Evolutionary conservation across 2,329 filamentous ascomycete species (phyloP).

Genomic region (Fusarium sp.): DNA sequence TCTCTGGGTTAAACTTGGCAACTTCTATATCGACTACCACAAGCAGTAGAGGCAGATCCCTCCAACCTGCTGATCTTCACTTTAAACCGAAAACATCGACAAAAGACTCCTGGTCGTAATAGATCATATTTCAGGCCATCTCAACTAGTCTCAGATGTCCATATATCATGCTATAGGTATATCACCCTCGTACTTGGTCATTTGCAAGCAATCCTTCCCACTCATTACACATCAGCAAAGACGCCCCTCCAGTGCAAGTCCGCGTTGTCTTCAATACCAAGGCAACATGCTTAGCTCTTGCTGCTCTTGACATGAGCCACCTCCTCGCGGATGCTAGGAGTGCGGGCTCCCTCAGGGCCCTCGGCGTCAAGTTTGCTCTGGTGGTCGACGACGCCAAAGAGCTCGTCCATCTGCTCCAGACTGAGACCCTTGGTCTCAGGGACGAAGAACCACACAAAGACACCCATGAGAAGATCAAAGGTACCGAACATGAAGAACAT

Average conservation of each 20-base stretch:
- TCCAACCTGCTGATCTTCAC: background rate
- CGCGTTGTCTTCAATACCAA: background rate
- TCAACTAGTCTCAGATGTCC: background rate
- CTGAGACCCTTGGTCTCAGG: constrained; percentile 76
- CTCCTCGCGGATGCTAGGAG: constrained; percentile 45
- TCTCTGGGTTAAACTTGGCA: background rate
- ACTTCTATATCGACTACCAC: background rate
- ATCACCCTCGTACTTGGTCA: background rate
- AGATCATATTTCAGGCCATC: constrained; percentile 2
- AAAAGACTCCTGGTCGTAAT: background rate
- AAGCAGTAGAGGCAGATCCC: background rate
- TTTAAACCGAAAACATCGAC: background rate
- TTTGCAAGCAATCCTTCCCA: background rate
- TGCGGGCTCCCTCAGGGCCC: constrained; percentile 46
- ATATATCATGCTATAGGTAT: background rate
- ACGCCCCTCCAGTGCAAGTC: background rate
- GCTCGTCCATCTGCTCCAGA: constrained; percentile 73
- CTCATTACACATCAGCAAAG: background rate
- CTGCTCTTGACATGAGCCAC: constrained; percentile 29
- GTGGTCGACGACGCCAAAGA: constrained; percentile 69
- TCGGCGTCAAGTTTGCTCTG: constrained; percentile 48
- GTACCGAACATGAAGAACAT: constrained; percentile 76
- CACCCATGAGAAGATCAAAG: constrained; percentile 73
- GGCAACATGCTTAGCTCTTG: constrained; percentile 5
- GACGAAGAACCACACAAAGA: constrained; percentile 74